Base-by-base conservation (phyloP, 495 filamentous ascomycete species). In the Cryomyces minteri region DNA sequence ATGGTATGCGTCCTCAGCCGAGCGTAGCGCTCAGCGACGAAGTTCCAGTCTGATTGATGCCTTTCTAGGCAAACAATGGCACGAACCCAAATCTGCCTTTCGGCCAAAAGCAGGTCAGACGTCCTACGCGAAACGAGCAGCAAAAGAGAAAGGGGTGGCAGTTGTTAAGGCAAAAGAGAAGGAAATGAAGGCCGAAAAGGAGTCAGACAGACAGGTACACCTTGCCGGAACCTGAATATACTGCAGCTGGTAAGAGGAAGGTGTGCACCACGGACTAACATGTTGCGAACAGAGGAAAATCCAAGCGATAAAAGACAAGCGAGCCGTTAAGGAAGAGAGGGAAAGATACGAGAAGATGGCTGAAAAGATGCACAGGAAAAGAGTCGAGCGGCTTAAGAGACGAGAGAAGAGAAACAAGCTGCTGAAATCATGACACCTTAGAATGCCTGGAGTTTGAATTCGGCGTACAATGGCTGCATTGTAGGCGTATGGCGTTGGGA, bases 401-500 rank as follows among this genome's bases (percentile, higher is more conserved):
- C 77, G 84, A 60, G 90, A 96, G 71, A 96, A 95, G 76, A 76
- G 90, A 60, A 99, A 96, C 64, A 96, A 95, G 68, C 65, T 92
- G 54, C 62, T 96, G 54, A 94, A 88, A 62, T 92, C 85, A 43
- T 94, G 69, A 88, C 18, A 25, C 18, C 2, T 25, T 25, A 25
- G 40, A 31, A 38, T 6, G 32, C 29, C 12, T 5, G 3, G 31
- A 25, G 1, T 25, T 25, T 25, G 18, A 25, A 25, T 25, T 25
- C 18, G 18, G 18, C 18, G 18, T 2, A 25, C 18, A 2, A 25
- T 1, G 18, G 18, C 18, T 25, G 18, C 18, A 25, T 25, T 25
- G 18, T 25, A 25, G 18, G 34, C 34, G 8, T 12, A 12, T 37
- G 8, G 34, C 34, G 8, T 9, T 37, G 34, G 9, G 34, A 9